Evolutionary conservation across 441 rosid species (phyloP).

Genomic region (Adansonia gregorii): DNA sequence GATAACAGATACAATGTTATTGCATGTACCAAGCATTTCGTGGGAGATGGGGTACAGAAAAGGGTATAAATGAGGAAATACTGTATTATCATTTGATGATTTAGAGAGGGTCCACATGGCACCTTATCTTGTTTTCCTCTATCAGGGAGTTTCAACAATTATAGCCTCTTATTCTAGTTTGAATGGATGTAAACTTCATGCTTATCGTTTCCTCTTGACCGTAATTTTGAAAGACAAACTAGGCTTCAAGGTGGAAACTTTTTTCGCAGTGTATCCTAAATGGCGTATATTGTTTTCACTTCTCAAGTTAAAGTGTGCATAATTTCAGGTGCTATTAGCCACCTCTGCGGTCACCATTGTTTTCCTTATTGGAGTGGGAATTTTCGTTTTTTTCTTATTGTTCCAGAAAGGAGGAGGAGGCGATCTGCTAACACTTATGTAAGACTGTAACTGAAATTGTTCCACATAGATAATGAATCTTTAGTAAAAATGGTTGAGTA

Average conservation of each 20-base stretch:
- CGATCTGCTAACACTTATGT: background rate
- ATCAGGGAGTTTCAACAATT: too few relatives aligned
- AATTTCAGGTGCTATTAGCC: background rate
- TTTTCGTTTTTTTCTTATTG: background rate
- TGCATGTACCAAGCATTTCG: slow-evolving; percentile 96
- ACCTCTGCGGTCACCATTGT: background rate
- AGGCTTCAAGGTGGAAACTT: slow-evolving; percentile 70
- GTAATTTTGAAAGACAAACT: slow-evolving; percentile 72
- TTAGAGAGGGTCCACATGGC: too few relatives aligned
- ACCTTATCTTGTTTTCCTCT: too few relatives aligned
- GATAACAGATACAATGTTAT: slow-evolving; percentile 65
- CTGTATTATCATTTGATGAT: too few relatives aligned
- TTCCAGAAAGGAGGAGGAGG: background rate
- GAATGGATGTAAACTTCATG: slow-evolving; percentile 42
- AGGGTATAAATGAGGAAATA: too few relatives aligned
- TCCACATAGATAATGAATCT: slow-evolving; percentile 2
- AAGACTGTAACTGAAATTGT: background rate
- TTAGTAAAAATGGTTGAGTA: background rate
- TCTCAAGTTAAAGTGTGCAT: slow-evolving; percentile 12
- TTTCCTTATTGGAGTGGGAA: background rate
- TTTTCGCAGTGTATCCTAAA: slow-evolving; percentile 15
- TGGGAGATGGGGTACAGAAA: slow-evolving; percentile 38
- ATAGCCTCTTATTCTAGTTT: too few relatives aligned
- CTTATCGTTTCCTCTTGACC: slow-evolving; percentile 65
- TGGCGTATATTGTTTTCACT: background rate